Percentiles rank a stretch among this genome's conserved stretches.
Conservation (phyloP, 495 filamentous ascomycete species). For the Cercophora scortea region DNA sequence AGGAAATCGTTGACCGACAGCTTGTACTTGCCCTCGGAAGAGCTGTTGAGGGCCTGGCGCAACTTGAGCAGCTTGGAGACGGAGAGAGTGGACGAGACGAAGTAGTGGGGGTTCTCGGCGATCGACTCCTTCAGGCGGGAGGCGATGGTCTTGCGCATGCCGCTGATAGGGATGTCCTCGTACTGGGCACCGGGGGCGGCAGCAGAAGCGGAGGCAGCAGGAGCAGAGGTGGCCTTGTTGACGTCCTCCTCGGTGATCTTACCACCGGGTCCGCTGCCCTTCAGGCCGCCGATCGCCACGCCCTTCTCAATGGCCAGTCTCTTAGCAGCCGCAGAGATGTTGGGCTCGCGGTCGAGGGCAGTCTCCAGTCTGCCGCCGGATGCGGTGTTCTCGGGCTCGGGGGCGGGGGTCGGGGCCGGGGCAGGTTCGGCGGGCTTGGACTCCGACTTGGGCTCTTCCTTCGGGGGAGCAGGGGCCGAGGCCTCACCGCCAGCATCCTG, state of each 20-base stretch:
- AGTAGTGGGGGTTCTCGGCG: conserved; percentile 96
- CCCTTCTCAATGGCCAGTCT: conserved; percentile 80
- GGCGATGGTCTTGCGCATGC: conserved; percentile 98
- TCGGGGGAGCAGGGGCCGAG: conserved; percentile 41
- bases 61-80: conserved; percentile 94
- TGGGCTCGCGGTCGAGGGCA: conserved; percentile 69
- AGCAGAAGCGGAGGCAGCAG: conserved; percentile 30
- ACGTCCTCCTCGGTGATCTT: conserved; percentile 87
- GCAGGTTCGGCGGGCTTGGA: conserved; percentile 49
- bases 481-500: conserved; percentile 88
- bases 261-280: conserved; percentile 81
- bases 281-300: conserved; percentile 67
- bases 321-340: conserved; percentile 67
- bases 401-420: conserved; percentile 49
- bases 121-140: conserved; percentile 80
- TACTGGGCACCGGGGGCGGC: conserved; percentile 57
- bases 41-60: conserved; percentile 84
- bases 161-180: conserved; percentile 75
- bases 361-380: conserved; percentile 73
- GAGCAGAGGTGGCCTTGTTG: conserved; percentile 57
- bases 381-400: conserved; percentile 64
- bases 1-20: conserved; percentile 99
- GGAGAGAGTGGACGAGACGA: conserved; percentile 78
- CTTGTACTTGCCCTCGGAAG: conserved; percentile 88
- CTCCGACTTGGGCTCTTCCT: conserved; percentile 41